Conservation (phyloP, 345 rosid genomes). For the Salix koriyanagi region DNA sequence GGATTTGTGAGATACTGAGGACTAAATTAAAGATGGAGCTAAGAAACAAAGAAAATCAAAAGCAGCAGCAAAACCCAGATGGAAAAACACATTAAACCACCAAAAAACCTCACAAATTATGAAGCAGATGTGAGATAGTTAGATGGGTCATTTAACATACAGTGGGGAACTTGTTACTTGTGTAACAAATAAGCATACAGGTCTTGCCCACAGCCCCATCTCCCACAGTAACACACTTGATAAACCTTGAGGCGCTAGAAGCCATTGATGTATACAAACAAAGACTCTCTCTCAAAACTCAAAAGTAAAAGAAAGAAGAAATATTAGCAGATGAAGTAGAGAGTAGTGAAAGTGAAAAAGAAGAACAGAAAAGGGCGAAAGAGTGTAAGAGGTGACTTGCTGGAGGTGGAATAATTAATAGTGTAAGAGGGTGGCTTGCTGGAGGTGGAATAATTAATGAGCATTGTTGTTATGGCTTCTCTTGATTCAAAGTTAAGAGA, state of each 20-base stretch:
- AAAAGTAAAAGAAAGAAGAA: neutral
- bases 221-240: conserved; percentile 83
- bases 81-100: conserved; percentile 21
- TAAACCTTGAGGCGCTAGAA: conserved; percentile 63
- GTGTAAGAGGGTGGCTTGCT: conserved; percentile 13
- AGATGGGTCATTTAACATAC: conserved; percentile 36
- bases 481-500: conserved; percentile 10
- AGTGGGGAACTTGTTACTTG: conserved; percentile 82
- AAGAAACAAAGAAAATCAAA: conserved; percentile 19
- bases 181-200: conserved; percentile 83
- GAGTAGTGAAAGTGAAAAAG: neutral
- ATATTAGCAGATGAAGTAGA: neutral
- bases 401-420: conserved; percentile 30
- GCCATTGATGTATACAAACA: conserved; percentile 40
- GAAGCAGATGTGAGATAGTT: conserved; percentile 7
- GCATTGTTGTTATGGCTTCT: conserved; percentile 8
- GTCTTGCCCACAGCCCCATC: conserved; percentile 90
- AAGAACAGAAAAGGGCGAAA: neutral
- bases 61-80: conserved; percentile 44
- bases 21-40: conserved; percentile 1
- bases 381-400: conserved; percentile 7
- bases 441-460: conserved; percentile 28
- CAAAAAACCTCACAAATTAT: neutral
- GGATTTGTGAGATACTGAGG: neutral
- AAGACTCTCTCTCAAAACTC: neutral